phyloP scores from a whole-genome alignment of 1,139 yeast genomes.

The Lodderomyces orthopsilosis region DNA sequence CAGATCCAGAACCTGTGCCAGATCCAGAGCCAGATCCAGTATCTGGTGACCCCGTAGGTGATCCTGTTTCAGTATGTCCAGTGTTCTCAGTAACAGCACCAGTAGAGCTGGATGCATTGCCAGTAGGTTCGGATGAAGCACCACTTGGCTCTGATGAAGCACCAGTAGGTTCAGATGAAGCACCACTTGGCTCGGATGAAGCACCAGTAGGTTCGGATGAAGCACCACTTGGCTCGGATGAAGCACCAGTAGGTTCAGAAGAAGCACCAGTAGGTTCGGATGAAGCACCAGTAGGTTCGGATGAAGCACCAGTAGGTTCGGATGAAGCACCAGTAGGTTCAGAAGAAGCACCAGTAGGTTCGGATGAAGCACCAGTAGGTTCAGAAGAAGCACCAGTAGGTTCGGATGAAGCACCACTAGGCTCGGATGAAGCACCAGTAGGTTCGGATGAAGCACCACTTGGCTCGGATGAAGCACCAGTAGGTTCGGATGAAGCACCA shows the following conservation, averaged over 20 bases:
- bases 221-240: too few relatives aligned
- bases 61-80: too few relatives aligned
- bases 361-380: background rate
- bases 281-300: background rate
- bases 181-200: constrained; percentile 1
- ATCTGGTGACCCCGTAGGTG: too few relatives aligned
- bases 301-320: background rate
- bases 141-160: background rate
- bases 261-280: background rate
- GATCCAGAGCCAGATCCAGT: too few relatives aligned
- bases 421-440: background rate
- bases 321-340: background rate
- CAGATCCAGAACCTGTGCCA: background rate
- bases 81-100: too few relatives aligned
- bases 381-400: background rate
- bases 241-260: background rate
- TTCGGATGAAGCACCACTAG: background rate
- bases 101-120: background rate
- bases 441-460: background rate
- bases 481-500: background rate
- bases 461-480: background rate
- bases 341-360: background rate
- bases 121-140: background rate
- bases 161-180: background rate
- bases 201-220: background rate